phyloP scores from a whole-genome alignment of 2,329 filamentous ascomycete genomes.

The Parasarocladium wereldwijsianum region DNA sequence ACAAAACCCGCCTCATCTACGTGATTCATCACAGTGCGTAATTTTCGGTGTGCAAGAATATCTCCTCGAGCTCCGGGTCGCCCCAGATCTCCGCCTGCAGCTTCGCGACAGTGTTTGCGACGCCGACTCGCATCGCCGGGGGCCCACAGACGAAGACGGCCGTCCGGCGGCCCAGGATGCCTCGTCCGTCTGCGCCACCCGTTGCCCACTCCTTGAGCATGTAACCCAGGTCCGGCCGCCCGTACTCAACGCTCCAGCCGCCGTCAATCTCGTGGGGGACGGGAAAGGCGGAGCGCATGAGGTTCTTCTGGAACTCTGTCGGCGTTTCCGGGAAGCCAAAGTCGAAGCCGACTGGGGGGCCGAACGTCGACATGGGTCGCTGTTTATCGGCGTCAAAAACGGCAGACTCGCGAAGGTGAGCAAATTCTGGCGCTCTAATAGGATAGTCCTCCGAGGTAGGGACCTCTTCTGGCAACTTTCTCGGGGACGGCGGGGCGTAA shows the following conservation, averaged over 20 bases:
- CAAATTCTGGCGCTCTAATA: slow-evolving; percentile 36
- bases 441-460: slow-evolving; percentile 12
- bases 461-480: slow-evolving; percentile 12
- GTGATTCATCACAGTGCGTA: slow-evolving; percentile 54
- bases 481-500: slow-evolving; percentile 33
- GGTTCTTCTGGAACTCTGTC: slow-evolving; percentile 73
- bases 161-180: slow-evolving; percentile 63
- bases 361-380: slow-evolving; percentile 41
- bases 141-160: slow-evolving; percentile 92
- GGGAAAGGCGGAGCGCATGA: slow-evolving; percentile 84
- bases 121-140: slow-evolving; percentile 71
- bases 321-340: slow-evolving; percentile 75
- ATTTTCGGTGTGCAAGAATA: slow-evolving; percentile 90
- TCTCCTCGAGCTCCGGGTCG: slow-evolving; percentile 66
- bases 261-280: slow-evolving; percentile 52
- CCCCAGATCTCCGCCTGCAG: slow-evolving; percentile 76
- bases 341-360: slow-evolving; percentile 50
- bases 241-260: slow-evolving; percentile 87
- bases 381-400: slow-evolving; percentile 16
- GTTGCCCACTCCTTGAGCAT: slow-evolving; percentile 73
- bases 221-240: slow-evolving; percentile 73
- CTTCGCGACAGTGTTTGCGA: slow-evolving; percentile 69
- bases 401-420: slow-evolving; percentile 37
- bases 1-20: slow-evolving; percentile 1
- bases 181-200: slow-evolving; percentile 49